Evolutionary conservation across 331 rosid genomes (phyloP).

Genomic region (Acacia pycnantha): DNA sequence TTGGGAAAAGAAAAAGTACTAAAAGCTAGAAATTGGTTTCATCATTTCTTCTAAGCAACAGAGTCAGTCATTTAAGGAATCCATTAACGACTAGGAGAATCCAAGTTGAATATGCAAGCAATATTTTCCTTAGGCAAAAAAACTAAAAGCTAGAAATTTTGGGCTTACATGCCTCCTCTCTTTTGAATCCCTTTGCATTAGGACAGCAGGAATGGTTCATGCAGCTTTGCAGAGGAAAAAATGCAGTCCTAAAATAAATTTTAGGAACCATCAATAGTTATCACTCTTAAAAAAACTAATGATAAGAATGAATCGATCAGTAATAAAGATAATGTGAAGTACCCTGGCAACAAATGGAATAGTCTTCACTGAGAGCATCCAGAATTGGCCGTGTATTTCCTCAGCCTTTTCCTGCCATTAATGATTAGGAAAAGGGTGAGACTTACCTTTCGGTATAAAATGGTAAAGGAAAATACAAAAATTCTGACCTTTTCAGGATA

Average conservation of each 20-base stretch:
- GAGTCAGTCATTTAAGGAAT: no score
- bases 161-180: conserved; percentile 72
- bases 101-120: no score
- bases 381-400: conserved; percentile 66
- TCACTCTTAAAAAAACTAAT: neutral
- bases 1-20: no score
- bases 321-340: neutral
- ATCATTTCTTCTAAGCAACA: no score
- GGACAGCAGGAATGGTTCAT: conserved; percentile 95
- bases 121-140: no score
- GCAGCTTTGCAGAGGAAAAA: conserved; percentile 90
- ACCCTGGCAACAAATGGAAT: conserved; percentile 89
- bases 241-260: conserved; percentile 64
- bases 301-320: neutral
- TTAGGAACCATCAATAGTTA: neutral
- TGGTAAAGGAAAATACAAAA: conserved; percentile 1
- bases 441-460: conserved; percentile 16
- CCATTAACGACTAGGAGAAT: no score
- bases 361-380: conserved; percentile 87
- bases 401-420: conserved; percentile 73
- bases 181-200: conserved; percentile 92
- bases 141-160: no score
- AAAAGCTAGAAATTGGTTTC: no score
- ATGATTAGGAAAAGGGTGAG: conserved; percentile 13
- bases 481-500: conserved; percentile 66